Percentiles rank a stretch among this genome's conserved stretches.
Conservation (phyloP, 306 rosid species). For the Fragaria vesca region DNA sequence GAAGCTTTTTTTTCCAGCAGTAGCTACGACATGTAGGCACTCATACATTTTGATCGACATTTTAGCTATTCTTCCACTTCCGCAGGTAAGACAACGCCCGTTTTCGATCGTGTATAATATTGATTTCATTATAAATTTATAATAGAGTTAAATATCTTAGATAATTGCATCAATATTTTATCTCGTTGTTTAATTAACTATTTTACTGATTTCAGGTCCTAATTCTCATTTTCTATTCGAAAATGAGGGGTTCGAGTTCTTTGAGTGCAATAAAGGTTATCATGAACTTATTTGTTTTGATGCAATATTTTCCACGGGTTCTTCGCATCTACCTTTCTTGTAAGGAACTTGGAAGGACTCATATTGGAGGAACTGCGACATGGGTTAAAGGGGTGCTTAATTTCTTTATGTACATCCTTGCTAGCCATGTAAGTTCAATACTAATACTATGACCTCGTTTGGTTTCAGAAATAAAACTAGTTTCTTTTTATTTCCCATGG, state of each 20-base stretch:
- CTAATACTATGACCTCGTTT: too few relatives aligned
- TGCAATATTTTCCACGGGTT: conserved; percentile 24
- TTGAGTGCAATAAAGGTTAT: neutral
- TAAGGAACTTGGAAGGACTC: neutral
- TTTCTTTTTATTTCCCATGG: too few relatives aligned
- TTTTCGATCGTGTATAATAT: too few relatives aligned
- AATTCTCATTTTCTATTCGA: conserved; percentile 17
- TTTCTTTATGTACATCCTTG: conserved; percentile 25
- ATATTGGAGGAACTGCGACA: neutral
- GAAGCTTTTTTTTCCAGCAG: too few relatives aligned
- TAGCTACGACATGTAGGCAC: neutral
- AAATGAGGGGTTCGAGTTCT: neutral
- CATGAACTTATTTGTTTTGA: conserved; percentile 17
- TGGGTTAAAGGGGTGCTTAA: conserved; percentile 16
- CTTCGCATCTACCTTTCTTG: conserved; percentile 13
- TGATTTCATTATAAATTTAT: too few relatives aligned
- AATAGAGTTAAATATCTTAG: too few relatives aligned
- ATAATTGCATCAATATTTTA: too few relatives aligned
- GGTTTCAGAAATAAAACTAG: too few relatives aligned
- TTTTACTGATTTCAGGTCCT: conserved; percentile 5
- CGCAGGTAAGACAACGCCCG: neutral
- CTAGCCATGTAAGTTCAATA: conserved; percentile 19
- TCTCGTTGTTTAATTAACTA: too few relatives aligned
- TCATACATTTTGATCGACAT: neutral
- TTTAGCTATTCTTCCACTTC: neutral